Conservation (phyloP, 768 basidiomycete genomes). For the Russula sp. region DNA sequence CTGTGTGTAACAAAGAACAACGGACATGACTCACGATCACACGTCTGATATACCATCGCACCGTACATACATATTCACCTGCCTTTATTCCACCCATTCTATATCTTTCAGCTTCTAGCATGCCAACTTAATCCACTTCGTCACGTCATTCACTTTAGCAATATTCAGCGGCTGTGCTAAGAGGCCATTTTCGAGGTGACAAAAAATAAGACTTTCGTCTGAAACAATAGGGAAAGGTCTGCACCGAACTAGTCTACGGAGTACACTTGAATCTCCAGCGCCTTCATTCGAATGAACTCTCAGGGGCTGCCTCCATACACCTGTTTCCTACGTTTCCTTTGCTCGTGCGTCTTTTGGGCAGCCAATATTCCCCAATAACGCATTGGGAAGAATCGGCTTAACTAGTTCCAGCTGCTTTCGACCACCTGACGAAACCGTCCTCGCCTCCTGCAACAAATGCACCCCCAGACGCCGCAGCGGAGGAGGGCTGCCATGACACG, state of each 20-base stretch:
- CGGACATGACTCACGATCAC: constrained; percentile 31
- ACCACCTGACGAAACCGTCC: constrained; percentile 73
- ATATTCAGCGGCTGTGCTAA: too few species aligned
- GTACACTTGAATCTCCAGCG: not conserved
- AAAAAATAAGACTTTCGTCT: not conserved
- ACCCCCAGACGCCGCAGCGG: constrained; percentile 53
- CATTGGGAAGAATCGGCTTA: constrained; percentile 20
- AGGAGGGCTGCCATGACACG: constrained; percentile 73
- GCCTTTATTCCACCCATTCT: not conserved
- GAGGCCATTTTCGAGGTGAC: not conserved
- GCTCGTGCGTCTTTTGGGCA: not conserved
- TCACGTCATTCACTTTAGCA: not conserved
- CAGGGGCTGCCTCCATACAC: not conserved
- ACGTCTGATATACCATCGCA: constrained; percentile 1
- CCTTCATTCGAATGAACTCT: not conserved
- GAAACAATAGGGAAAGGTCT: not conserved
- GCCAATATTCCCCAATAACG: not conserved
- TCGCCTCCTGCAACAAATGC: constrained; percentile 75
- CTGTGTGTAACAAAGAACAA: constrained; percentile 65
- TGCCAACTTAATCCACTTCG: not conserved
- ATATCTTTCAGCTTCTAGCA: not conserved
- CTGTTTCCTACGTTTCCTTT: not conserved
- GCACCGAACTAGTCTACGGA: not conserved
- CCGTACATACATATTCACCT: not conserved
- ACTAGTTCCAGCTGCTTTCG: constrained; percentile 63